Evolutionary conservation across 148 eudicot species (phyloP), one percentile per base, ranked within the genome.

Genomic region (Silene uniflora): DNA sequence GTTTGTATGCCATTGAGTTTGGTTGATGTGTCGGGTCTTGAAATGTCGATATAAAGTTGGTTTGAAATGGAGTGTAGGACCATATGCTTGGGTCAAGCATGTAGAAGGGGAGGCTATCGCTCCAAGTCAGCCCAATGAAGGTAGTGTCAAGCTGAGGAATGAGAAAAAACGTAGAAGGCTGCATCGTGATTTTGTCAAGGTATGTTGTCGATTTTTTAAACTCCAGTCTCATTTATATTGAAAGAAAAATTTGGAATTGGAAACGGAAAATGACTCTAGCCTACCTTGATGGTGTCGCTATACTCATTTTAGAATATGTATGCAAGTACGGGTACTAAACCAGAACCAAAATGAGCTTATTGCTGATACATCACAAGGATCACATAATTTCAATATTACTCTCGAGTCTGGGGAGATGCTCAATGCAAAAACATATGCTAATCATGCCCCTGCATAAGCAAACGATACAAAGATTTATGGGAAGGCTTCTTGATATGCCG

Each of bases 31-130:
- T 13, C 52, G 29, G 2, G 12, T 75, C 52, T 44, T 63, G 71
- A 71, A 55, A 44, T 64, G 18, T 75, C 75, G 44, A 14, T 21
- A 39, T 79, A 67, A 64, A 13, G 10, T 72, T 62, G 49, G 74
- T 65, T 77, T 52, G 24, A 59, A 74, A 75, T 83, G 73, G 72
- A 39, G 55, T 85, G 86, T 83, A 95, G 99, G 97, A 64, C 97
- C 99, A 14, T 88, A 89, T 89, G 93, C 92, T 11, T 95, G 93
- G 93, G 94, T 92, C 61, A 92, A 89, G 79, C 83, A 79, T 75
- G 88, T 83, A 60, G 89, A 91, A 72, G 90, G 90, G 75, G 88
- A 90, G 81, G 89, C 90, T 55, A 77, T 92, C 69, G 84, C 83
- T 74, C 86, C 91, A 10, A 92, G 89, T 69, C 90, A 92, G 63